Percentiles rank a stretch among this genome's conserved stretches.
Conservation (phyloP, 1,284 basidiomycete species). For the Retiboletus flavoniger region DNA sequence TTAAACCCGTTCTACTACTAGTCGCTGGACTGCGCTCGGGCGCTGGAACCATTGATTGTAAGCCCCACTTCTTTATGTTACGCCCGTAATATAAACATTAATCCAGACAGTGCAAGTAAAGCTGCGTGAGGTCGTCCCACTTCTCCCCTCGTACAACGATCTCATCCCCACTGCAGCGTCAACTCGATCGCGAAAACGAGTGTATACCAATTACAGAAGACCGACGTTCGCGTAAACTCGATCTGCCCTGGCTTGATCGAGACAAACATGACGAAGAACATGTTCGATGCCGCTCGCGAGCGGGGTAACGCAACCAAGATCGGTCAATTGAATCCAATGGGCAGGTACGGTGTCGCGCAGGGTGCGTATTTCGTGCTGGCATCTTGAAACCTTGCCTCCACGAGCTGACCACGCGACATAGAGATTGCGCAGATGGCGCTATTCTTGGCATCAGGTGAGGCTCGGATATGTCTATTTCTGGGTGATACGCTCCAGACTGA, state of each 20-base stretch:
- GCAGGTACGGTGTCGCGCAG: conserved; percentile 76
- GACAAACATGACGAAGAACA: conserved; percentile 78
- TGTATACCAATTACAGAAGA: conserved; percentile 77
- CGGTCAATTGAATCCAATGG: conserved; percentile 84
- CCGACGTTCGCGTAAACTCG: conserved; percentile 85
- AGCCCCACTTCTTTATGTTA: conserved; percentile 28
- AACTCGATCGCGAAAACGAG: conserved; percentile 84
- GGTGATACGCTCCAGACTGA: conserved; percentile 11
- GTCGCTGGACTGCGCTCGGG: conserved; percentile 87
- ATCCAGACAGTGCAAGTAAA: conserved; percentile 83
- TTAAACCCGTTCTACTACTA: conserved; percentile 25
- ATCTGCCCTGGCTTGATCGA: conserved; percentile 92
- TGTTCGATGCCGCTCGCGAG: conserved; percentile 76
- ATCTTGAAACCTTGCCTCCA: conserved; percentile 11
- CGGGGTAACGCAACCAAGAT: conserved; percentile 74
- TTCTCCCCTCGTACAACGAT: conserved; percentile 2
- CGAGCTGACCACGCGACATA: conserved; percentile 33
- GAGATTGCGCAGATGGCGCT: conserved; percentile 83
- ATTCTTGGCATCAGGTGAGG: conserved; percentile 83
- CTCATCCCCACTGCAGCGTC: conserved; percentile 48
- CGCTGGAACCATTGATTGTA: conserved; percentile 84
- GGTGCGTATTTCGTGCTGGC: conserved; percentile 42
- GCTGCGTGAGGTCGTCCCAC: conserved; percentile 62
- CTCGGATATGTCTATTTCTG: neutral
- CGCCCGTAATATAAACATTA: conserved; percentile 12